Base-by-base conservation (phyloP, 2,329 filamentous ascomycete genomes). In the Diaporthe velutina region DNA sequence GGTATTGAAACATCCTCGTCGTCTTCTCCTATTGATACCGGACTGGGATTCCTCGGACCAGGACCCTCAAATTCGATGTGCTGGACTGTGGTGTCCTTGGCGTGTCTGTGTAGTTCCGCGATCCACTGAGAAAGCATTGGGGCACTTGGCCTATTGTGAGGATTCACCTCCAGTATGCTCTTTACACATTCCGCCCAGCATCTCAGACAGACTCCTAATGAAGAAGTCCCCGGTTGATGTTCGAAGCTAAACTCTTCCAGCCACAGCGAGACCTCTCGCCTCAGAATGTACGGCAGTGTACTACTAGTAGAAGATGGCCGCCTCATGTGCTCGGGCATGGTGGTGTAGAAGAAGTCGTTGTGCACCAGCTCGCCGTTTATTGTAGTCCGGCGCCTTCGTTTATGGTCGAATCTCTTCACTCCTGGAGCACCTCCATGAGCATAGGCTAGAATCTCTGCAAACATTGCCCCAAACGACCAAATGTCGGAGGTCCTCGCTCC, bases 401-500 rank as follows among this genome's bases (percentile, higher is more conserved):
- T 19, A 33, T 55, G 22, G 5, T 60, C 50, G 13, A 76, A 71
- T 10, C 28, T 33, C 7, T 61, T 22, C n/a, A 76, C 73, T 3
- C 42, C 40, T 1, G 5, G 1, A 3, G 73, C 35, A 10, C 75
- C 12, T 1, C 30, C 66, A 0, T 40, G 33, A 12, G 73, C 73
- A 33, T 68, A 76, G 4, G 73, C 75, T 10, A 76, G 35, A 3
- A 76, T 58, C 13, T 76, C 75, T 15, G 75, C 42, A 12, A 76
- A 60, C 8, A 76, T 73, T 25, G 75, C 66, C 6, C 73, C 75
- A 22, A 71, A 76, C 1, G 73, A 75, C 75, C 75, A 76, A 25
- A 75, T 61, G 17, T 76, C 75, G 33, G 64, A 71, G 5, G 35
- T 38, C 22, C 64, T 50, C 4, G 60, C 42, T 1, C 52, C 57